These are phyloP conservation scores for Scleromitrula shiraiana DNA, from an alignment of 2,329 filamentous ascomycete species.

Conservation along the genomic window DNA sequence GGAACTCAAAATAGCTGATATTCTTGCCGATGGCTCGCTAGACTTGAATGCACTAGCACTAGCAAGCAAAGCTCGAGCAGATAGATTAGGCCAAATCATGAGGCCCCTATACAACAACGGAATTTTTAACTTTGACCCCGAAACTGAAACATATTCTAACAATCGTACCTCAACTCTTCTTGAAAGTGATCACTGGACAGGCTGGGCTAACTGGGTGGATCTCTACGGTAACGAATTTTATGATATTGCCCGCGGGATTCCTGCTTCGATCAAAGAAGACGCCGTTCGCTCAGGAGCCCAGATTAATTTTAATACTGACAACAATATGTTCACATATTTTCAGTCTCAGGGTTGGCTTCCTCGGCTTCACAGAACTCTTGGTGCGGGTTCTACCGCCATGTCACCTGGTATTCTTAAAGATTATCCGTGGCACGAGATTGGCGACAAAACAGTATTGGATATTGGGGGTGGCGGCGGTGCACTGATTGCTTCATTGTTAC, in stretches of 20 bases:
- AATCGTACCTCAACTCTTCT: conserved; percentile 32
- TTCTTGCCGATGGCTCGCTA: not conserved
- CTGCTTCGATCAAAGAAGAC: conserved; percentile 21
- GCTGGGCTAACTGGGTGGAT: conserved; percentile 38
- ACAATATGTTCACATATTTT: conserved; percentile 36
- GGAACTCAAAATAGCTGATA: conserved; percentile 6
- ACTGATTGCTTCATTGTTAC: conserved; percentile 31
- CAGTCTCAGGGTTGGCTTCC: conserved; percentile 28
- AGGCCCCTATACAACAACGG: conserved; percentile 29
- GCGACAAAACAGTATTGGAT: conserved; percentile 30
- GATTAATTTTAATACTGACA: conserved; percentile 34
- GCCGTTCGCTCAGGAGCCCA: conserved; percentile 31
- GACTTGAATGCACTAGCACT: not conserved
- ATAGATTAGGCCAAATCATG: conserved; percentile 31
- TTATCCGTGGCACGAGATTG: conserved; percentile 36
- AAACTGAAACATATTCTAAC: conserved; percentile 29
- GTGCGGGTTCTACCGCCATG: conserved; percentile 32
- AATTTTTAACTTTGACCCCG: conserved; percentile 31
- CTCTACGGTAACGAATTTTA: conserved; percentile 39
- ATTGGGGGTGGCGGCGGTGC: conserved; percentile 35
- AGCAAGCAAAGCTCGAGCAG: conserved; percentile 15
- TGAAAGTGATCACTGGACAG: conserved; percentile 34
- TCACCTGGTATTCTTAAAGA: conserved; percentile 34
- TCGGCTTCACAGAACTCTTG: conserved; percentile 32
- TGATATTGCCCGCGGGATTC: conserved; percentile 36